Base-by-base conservation (phyloP, 1,139 yeast species). In the Meyerozyma smithsonii region DNA sequence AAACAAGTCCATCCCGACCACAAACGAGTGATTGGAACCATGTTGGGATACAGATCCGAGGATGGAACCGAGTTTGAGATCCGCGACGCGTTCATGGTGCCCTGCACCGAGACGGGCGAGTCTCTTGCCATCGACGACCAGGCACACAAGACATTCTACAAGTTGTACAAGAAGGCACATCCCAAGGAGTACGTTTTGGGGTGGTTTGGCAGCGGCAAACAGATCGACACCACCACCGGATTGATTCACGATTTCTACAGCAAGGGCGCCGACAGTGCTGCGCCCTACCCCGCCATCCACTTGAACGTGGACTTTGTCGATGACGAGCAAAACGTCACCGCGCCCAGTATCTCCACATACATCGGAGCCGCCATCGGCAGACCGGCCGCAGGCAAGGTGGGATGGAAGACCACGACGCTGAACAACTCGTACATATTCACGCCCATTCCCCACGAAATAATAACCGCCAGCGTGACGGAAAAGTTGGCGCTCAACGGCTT, bases 121-220 rank as follows among this genome's bases (percentile, higher is more conserved):
- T 86, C 85, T 35, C 77, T 84, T 47, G 77, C 82, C 49, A 81
- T 87, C 50, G 92, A 84, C 55, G 87, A 82, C 54, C 80, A 79
- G 45, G 82, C 80, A 55, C 86, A 84, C 68, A 81, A 81, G 58
- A 65, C 79, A 32, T 76, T 85, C 64, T 84, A 72, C 62, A 83
- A 80, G 52, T 69, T 88, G 56, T 81, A 85, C 64, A 84, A 83
- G 64, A 80, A 79, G 56, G 82, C 94, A 28, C 84, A 82, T 60
- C 92, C 94, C 42, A 84, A 84, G 58, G 87, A 83, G 52, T 72
- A 75, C 38, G 85, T 88, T 41, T 74, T 88, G 43, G 96, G 96
- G 42, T 88, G 96, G 96, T 87, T 85, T 61, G 85, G 94, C 39
- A 81, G 90, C 26, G 66, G 78, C 33, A 54, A 49, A 36, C 74